Conservation (phyloP, 2,329 filamentous ascomycete species). For the Trichoderma endophyticum region DNA sequence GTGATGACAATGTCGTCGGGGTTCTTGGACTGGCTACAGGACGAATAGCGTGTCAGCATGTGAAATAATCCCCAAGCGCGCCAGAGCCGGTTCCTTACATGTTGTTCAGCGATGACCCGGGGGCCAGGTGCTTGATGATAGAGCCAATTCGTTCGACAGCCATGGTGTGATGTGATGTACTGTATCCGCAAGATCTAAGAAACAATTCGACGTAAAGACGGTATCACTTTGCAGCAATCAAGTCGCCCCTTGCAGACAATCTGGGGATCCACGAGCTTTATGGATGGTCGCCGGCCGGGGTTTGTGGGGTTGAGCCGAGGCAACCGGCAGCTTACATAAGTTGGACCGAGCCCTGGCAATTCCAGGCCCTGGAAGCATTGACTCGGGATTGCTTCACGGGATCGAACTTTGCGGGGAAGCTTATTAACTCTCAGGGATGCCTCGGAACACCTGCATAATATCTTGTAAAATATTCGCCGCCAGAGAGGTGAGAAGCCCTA, state of each 20-base stretch:
- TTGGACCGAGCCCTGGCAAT: background rate
- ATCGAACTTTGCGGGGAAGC: background rate
- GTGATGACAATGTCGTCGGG: constrained; percentile 97
- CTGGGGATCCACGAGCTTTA: constrained; percentile 15
- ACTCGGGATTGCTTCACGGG: background rate
- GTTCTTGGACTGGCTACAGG: constrained; percentile 77
- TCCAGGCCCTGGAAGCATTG: background rate
- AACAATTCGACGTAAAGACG: background rate
- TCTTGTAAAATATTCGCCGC: background rate
- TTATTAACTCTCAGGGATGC: background rate
- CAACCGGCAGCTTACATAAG: constrained; percentile 16
- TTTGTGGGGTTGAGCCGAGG: constrained; percentile 19
- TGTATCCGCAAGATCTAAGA: background rate
- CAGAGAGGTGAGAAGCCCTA: background rate
- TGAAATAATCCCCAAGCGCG: background rate
- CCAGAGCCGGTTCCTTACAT: constrained; percentile 63
- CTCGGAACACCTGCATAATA: background rate
- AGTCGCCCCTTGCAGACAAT: background rate
- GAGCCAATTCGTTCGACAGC: constrained; percentile 81
- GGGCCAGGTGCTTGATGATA: constrained; percentile 81
- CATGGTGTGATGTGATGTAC: constrained; percentile 49
- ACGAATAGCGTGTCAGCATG: constrained; percentile 16
- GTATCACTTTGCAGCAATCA: background rate
- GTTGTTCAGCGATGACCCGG: constrained; percentile 65
- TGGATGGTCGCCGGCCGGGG: constrained; percentile 9